Evolutionary conservation across 345 rosid genomes (phyloP).

Genomic region (Corymbia maculata): DNA sequence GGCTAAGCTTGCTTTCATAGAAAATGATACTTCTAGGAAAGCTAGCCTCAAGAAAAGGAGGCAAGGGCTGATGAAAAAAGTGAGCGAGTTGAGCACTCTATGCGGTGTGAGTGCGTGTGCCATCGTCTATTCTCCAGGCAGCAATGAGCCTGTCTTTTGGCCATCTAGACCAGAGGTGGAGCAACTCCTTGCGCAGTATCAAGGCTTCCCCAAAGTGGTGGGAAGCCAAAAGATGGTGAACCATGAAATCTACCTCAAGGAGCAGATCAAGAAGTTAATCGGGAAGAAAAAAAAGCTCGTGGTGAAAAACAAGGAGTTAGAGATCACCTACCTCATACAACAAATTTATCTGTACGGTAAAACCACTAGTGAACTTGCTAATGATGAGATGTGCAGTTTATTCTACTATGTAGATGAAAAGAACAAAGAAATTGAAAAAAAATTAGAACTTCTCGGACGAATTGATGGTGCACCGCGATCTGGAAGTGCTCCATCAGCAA

Average conservation of each 20-base stretch:
- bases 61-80: slow-evolving; percentile 32
- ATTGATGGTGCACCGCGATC: background rate
- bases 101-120: slow-evolving; percentile 24
- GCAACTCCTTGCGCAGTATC: slow-evolving; percentile 4
- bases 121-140: slow-evolving; percentile 25
- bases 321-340: background rate
- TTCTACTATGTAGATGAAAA: background rate
- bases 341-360: background rate
- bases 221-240: slow-evolving; percentile 9
- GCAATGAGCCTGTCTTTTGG: slow-evolving; percentile 19
- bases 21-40: slow-evolving; percentile 21
- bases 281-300: background rate
- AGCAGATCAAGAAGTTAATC: background rate
- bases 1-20: slow-evolving; percentile 30
- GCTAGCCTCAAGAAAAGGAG: slow-evolving; percentile 38
- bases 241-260: background rate
- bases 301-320: background rate
- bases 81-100: slow-evolving; percentile 25
- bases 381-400: background rate
- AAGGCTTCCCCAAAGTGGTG: slow-evolving; percentile 8
- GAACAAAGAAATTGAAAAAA: background rate
- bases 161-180: slow-evolving; percentile 13
- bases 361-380: background rate
- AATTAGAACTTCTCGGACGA: background rate
- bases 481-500: background rate